A percentile compares a stretch with the other conserved stretches of the same genome.
phyloP scores from a whole-genome alignment of 352 stramenopile species.

The Globisporangium recalcitrans region DNA sequence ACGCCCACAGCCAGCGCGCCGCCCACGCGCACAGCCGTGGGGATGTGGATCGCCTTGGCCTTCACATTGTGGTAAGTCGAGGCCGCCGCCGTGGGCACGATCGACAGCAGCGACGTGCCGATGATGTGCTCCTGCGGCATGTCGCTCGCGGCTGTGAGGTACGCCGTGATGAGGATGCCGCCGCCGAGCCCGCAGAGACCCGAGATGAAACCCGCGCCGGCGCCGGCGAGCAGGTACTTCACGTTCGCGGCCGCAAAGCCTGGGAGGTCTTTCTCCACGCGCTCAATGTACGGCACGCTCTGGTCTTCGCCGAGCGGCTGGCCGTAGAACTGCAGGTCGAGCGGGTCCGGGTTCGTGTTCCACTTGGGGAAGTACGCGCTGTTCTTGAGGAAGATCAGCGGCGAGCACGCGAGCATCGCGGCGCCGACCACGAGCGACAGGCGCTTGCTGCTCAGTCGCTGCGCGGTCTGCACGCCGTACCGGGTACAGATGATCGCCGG shows the following conservation, averaged over 20 bases:
- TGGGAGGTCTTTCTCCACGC: conserved; percentile 29
- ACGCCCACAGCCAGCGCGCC: conserved; percentile 55
- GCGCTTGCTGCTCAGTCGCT: conserved; percentile 68
- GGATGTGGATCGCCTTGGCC: conserved; percentile 74
- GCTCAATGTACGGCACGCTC: conserved; percentile 40
- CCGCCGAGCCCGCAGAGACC: conserved; percentile 76
- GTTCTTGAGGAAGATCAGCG: conserved; percentile 84
- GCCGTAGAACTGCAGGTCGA: conserved; percentile 81
- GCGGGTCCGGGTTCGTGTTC: conserved; percentile 37
- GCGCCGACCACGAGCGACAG: conserved; percentile 70
- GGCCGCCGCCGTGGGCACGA: conserved; percentile 74
- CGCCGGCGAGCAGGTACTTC: conserved; percentile 76
- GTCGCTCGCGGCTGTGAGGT: conserved; percentile 80
- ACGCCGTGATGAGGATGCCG: conserved; percentile 83
- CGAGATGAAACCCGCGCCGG: conserved; percentile 77
- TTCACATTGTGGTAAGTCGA: conserved; percentile 80
- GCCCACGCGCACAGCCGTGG: conserved; percentile 60
- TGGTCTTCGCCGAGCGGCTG: conserved; percentile 14
- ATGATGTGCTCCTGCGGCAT: conserved; percentile 84
- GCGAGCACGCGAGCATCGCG: conserved; percentile 74
- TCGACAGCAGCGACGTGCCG: conserved; percentile 76
- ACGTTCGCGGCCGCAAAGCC: conserved; percentile 51
- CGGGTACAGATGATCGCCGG: conserved; percentile 72
- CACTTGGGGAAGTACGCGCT: conserved; percentile 72
- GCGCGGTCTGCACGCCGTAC: conserved; percentile 72